Conservation (phyloP, 2,329 filamentous ascomycete genomes). For the Emmonsiellopsis sp. region DNA sequence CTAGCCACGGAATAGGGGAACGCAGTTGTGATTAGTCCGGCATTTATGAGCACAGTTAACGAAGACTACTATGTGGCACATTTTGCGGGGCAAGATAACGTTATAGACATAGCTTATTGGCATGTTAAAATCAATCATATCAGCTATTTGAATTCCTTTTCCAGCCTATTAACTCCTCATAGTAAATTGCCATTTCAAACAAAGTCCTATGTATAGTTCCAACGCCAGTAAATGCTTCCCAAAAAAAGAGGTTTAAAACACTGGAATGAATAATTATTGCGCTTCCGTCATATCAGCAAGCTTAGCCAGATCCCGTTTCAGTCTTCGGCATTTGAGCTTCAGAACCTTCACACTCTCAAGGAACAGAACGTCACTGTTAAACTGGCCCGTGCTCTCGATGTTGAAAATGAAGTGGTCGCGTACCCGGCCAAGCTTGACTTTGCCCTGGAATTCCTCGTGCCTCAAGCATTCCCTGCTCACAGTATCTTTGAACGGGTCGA, state of each 20-base stretch:
- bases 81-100: not conserved
- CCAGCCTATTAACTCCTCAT: not conserved
- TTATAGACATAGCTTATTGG: not conserved
- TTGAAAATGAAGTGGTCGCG: conserved; percentile 97
- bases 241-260: conserved; percentile 12
- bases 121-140: not conserved
- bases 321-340: conserved; percentile 64
- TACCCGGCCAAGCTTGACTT: conserved; percentile 83
- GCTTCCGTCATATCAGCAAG: conserved; percentile 26
- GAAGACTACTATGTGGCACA: not conserved
- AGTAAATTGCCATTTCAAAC: not conserved
- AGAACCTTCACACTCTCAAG: conserved; percentile 77
- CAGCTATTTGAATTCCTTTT: not conserved
- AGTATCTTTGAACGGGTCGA: conserved; percentile 84
- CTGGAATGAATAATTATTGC: conserved; percentile 7
- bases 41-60: not conserved
- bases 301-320: conserved; percentile 38
- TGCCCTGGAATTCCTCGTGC: conserved; percentile 87
- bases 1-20: not conserved
- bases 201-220: conserved; percentile 2
- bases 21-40: not conserved
- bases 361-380: conserved; percentile 88
- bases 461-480: conserved; percentile 88
- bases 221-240: conserved; percentile 34
- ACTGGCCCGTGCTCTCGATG: conserved; percentile 91